Percentiles rank a stretch among this genome's conserved stretches.
Conservation (phyloP, 2,329 filamentous ascomycete species). For the Microsporum ferrugineum region DNA sequence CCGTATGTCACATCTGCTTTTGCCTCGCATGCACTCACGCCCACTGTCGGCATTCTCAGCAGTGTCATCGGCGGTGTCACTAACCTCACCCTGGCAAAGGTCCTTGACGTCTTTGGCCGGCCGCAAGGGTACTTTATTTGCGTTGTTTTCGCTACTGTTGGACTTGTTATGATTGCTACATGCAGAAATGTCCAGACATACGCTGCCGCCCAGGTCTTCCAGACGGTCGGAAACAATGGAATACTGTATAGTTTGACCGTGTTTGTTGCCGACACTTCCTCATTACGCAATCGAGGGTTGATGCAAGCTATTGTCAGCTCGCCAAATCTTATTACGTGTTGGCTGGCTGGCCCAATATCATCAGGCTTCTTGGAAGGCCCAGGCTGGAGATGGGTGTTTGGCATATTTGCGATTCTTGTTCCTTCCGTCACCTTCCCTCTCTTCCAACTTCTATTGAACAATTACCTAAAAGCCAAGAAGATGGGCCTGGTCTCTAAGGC, state of each 20-base stretch:
- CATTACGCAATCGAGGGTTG: slow-evolving; percentile 46
- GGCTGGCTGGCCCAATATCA: slow-evolving; percentile 40
- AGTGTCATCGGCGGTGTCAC: slow-evolving; percentile 44
- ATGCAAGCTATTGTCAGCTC: slow-evolving; percentile 47
- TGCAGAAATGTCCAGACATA: slow-evolving; percentile 51
- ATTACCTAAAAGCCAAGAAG: slow-evolving; percentile 45
- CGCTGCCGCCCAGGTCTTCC: slow-evolving; percentile 36
- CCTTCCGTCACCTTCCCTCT: slow-evolving; percentile 47
- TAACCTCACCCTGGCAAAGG: slow-evolving; percentile 49
- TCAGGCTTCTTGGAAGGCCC: slow-evolving; percentile 40
- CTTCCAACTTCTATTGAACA: slow-evolving; percentile 41
- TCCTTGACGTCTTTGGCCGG: slow-evolving; percentile 52
- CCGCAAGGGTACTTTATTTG: slow-evolving; percentile 43
- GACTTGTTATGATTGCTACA: slow-evolving; percentile 51
- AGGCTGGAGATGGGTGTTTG: slow-evolving; percentile 54
- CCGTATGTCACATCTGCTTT: slow-evolving; percentile 44
- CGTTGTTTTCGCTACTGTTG: slow-evolving; percentile 33
- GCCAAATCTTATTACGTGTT: slow-evolving; percentile 34
- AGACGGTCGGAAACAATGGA: slow-evolving; percentile 44
- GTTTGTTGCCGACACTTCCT: slow-evolving; percentile 51
- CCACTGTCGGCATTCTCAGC: slow-evolving; percentile 43
- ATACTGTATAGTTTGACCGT: slow-evolving; percentile 46
- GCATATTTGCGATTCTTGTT: slow-evolving; percentile 49
- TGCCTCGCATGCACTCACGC: slow-evolving; percentile 40
- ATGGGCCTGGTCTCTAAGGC: slow-evolving; percentile 11